Evolutionary conservation across 2,329 filamentous ascomycete species (phyloP), one percentile per base, ranked within the genome.

Genomic region (Sporothrix curviconia): DNA sequence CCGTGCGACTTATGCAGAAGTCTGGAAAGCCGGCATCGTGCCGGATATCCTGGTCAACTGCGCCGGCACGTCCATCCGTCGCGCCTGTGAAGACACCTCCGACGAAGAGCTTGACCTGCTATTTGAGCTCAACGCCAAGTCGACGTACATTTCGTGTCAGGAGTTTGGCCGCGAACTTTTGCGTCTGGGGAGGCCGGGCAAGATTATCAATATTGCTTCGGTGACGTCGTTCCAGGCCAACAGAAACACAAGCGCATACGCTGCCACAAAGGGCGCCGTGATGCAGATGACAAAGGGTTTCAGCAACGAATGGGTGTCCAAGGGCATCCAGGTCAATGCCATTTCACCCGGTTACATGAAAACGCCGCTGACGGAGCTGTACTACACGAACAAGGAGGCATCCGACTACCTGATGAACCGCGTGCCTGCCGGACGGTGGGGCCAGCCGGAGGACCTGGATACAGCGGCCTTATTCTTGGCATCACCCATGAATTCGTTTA

Each of bases 301-400:
- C 58, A 84, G 85, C 40, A 96, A 95, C 68, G 89, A 94, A 73
- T 95, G 90, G 90, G 83, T 85, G 0, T 72, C 77, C 15, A 80
- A 84, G 66, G 90, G 90, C 1, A 80, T 95, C 61, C 89, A 81
- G 1, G 90, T 95, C 36, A 95, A 95, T 70, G 89, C 87, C 7
- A 89, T 95, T 67, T 90, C 90, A 3, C 91, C 90, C 0, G 91
- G 91, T 0, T 95, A 95, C 70, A 89, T 95, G 65, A 87, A 83
- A 49, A 95, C 90, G 19, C 90, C 95, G 59, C 95, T 96, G 92
- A 96, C 95, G 69, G 80, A 79, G 63, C 90, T 90, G 4, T 71
- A 96, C 66, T 81, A 95, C 43, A 80, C 84, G 50, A 84, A 95
- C 70, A 71, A 80, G 65, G 81, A 80, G 63, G 75, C 90, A 28